Evolutionary conservation across 2,329 filamentous ascomycete genomes (phyloP), one percentile per base, ranked within the genome.

Genomic region (Talaromyces marneffei): DNA sequence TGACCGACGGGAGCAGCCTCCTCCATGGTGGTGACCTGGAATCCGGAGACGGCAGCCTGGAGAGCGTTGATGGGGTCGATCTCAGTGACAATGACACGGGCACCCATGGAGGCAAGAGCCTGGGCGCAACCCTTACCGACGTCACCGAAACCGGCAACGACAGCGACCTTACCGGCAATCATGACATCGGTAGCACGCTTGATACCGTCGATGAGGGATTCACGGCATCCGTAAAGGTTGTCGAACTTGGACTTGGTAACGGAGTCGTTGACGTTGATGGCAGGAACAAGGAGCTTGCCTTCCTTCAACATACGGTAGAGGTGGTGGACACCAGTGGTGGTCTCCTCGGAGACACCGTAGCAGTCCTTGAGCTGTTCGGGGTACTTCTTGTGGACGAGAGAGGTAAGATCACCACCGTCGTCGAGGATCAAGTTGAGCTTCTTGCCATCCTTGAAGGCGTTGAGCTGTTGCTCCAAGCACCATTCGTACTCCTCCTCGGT

Each of bases 201-300:
- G 88, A 99, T 97, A 79, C 94, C 94, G 79, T 99, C 94, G 74
- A 99, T 88, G 72, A 99, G 89, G 67, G 93, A 97, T 85, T 97
- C 94, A 78, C 92, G 89, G 91, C 94, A 97, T 76, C 94, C 93
- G 87, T 97, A 99, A 69, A 97, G 83, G 88, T 99, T 99, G 87
- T 97, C 94, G 79, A 99, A 99, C 87, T 99, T 99, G 82, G 92
- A 96, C 89, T 97, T 99, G 81, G 94, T 99, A 77, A 99, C 93
- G 63, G 90, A 92, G 87, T 99, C 93, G 84, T 99, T 97, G 85
- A 99, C 93, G 81, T 99, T 99, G 88, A 97, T 91, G 80, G 93
- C 85, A 70, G 94, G 94, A 69, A 96, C 90, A 66, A 96, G 88
- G 68, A 97, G 91, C 79, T 87, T 85, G 78, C 86, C 85, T 71